phyloP scores from a whole-genome alignment of 2,329 filamentous ascomycete genomes.

The Cladobotryum mycophilum region DNA sequence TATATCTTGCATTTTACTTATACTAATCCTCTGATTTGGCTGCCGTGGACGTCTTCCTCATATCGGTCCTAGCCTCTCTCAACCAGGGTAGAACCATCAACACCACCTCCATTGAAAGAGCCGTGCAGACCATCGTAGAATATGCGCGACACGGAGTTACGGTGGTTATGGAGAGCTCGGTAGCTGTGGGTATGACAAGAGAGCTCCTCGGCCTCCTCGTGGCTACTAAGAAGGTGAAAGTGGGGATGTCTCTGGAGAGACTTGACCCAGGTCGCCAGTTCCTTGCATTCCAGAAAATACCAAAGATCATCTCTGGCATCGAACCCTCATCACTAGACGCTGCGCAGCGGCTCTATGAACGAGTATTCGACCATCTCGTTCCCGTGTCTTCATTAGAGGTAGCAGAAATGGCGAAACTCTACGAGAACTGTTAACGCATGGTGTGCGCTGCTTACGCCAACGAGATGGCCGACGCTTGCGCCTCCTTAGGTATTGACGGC shows the following conservation, averaged over 20 bases:
- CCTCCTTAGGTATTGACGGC: slow-evolving; percentile 38
- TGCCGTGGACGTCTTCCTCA: slow-evolving; percentile 44
- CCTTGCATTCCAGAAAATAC: slow-evolving; percentile 37
- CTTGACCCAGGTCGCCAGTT: slow-evolving; percentile 44
- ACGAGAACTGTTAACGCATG: slow-evolving; percentile 53
- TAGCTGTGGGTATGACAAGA: slow-evolving; percentile 49
- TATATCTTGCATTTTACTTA: no score
- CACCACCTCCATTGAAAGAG: slow-evolving; percentile 38
- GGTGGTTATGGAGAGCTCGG: slow-evolving; percentile 48
- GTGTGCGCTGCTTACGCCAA: slow-evolving; percentile 49
- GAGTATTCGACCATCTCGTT: slow-evolving; percentile 42
- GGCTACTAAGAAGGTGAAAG: slow-evolving; percentile 34
- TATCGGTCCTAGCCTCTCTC: slow-evolving; percentile 47
- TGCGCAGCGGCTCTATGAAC: slow-evolving; percentile 39
- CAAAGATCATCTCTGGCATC: slow-evolving; percentile 47
- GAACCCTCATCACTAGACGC: slow-evolving; percentile 37
- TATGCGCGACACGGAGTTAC: slow-evolving; percentile 39
- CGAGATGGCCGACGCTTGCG: slow-evolving; percentile 50
- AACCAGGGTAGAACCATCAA: slow-evolving; percentile 41
- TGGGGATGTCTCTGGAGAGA: slow-evolving; percentile 46
- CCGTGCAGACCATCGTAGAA: slow-evolving; percentile 34
- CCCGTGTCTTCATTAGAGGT: slow-evolving; percentile 47
- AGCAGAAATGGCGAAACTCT: slow-evolving; percentile 53
- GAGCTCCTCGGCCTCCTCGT: slow-evolving; percentile 41
- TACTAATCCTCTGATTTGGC: no score